Evolutionary conservation across 352 stramenopile genomes (phyloP), one percentile per base, ranked within the genome.

Genomic region (Pythium volutum): DNA sequence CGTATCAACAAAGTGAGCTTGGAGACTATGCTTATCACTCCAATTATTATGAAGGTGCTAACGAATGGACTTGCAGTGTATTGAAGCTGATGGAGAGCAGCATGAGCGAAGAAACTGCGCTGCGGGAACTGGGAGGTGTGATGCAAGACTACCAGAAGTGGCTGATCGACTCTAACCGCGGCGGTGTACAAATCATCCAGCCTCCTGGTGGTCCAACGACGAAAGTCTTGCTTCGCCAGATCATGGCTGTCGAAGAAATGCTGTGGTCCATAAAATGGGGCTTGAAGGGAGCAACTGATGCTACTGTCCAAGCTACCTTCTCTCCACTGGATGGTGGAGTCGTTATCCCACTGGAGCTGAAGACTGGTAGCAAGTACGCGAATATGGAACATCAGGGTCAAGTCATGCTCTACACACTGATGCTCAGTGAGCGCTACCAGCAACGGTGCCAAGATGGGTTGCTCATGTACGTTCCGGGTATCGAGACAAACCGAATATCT

Each of bases 321-420:
- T 56, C 60, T 15, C 50, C 52, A 23, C n/a, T 48, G 6, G 23
- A 31, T n/a, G 55, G 52, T 2, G 9, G 56, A 25, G 49, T 70
- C 16, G 72, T 92, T n/a, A 22, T 91, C 3, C 81, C 85, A 16
- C 27, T 97, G 9, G 89, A 97, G 53, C 72, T 97, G 11, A 97
- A 97, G 67, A 97, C 88, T 18, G 89, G 89, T 12, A 95, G 79
- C 48, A 87, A 89, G 54, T 88, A 83, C 45, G 58, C 57, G 16
- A 66, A 70, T 8, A 63, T 75, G 9, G 74, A 93, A 25, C 83
- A 95, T 53, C 72, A 84, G 43, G 88, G 81, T 12, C 89, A 97
- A 83, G 87, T 97, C 15, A 92, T 96, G 33, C 50, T 97, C 38
- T 97, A 97, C 47, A 95, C 83, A 6, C 63, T 97, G 23, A 64